These are phyloP conservation scores for Sporisorium scitamineum DNA, from an alignment of 1,284 basidiomycete species.

Conservation along the genomic window DNA sequence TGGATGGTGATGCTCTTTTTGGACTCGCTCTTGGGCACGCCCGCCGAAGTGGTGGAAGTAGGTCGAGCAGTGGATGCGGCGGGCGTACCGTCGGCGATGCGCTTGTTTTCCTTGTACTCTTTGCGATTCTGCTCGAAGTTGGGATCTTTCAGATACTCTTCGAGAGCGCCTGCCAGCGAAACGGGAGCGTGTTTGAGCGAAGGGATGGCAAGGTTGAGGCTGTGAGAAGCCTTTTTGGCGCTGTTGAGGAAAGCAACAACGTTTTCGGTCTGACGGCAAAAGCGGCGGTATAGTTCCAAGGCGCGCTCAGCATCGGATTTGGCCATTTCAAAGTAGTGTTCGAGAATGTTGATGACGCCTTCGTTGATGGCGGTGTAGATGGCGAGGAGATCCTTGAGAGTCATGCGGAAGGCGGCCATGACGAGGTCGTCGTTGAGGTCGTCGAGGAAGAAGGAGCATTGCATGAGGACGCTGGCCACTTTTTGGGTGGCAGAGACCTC, in stretches of 20 bases:
- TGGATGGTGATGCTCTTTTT: conserved; percentile 56
- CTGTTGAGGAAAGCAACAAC: conserved; percentile 95
- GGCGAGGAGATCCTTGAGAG: conserved; percentile 96
- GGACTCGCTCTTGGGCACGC: conserved; percentile 44
- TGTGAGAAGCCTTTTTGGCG: conserved; percentile 89
- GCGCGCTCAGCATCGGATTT: conserved; percentile 88
- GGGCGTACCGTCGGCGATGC: conserved; percentile 75
- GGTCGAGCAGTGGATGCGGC: conserved; percentile 22
- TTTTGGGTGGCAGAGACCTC: conserved; percentile 92
- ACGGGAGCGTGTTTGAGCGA: conserved; percentile 96
- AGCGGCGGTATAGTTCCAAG: conserved; percentile 89
- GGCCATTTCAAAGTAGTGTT: conserved; percentile 99
- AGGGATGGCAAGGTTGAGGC: conserved; percentile 92
- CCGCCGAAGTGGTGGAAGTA: conserved; percentile 16
- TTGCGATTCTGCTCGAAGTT: conserved; percentile 93
- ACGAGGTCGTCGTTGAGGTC: conserved; percentile 92
- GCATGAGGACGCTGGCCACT: conserved; percentile 86
- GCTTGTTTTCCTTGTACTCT: conserved; percentile 89
- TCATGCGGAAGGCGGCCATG: conserved; percentile 87
- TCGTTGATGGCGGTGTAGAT: conserved; percentile 97
- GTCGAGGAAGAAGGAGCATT: conserved; percentile 94
- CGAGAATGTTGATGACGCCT: conserved; percentile 92
- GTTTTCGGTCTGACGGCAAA: conserved; percentile 92
- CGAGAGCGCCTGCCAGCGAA: conserved; percentile 88
- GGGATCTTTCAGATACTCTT: conserved; percentile 95